Base-by-base conservation (phyloP, 1,139 yeast genomes). In the Citeromyces siamensis region DNA sequence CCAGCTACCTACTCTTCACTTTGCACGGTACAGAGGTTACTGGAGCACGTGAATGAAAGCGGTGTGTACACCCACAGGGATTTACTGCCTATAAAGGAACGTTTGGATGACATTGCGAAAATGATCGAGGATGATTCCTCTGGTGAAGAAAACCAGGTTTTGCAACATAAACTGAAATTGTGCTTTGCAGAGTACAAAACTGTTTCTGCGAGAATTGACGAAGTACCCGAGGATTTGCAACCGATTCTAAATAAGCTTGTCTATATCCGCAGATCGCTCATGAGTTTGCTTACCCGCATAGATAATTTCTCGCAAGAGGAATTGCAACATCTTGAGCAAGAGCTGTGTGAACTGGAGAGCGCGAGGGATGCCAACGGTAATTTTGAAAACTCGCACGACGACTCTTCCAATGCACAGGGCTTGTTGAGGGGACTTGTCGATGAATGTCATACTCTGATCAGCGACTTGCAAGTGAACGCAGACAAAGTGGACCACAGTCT, bases 1-100 rank as follows among this genome's bases (percentile, higher is more conserved):
- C 95, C 96, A 2, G 95, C 96, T 3, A 84, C 95, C 1, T 90
- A 82, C 58, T 86, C 95, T 6, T 82, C 94, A 6, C 62, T 88
- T 35, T 69, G 86, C 34, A 84, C 96, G 0, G 94, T 90, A 8
- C 76, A 76, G 57, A 74, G 90, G 47, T 62, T 90, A 41, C 64
- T 90, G 45, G 82, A 75, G 43, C 97, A 88, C 57, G 63, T 88
- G 42, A 71, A 74, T 46, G 95, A 83, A 50, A 74, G 85, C 39
- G 76, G 75, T 40, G 84, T 83, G 13, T 86, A 78, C 56, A 86
- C 96, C 1, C 74, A 73, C 42, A 84, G 80, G 47, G 97, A 90
- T 52, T 68, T 86, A 44, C 62, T 65, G 42, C 94, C 95, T 2
- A 82, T 88, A 37, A 67, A 72, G 39, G 71, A 66, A 36, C 67